Conservation (phyloP, 2,329 filamentous ascomycete genomes). For the Pseudocercospora eumusae region DNA sequence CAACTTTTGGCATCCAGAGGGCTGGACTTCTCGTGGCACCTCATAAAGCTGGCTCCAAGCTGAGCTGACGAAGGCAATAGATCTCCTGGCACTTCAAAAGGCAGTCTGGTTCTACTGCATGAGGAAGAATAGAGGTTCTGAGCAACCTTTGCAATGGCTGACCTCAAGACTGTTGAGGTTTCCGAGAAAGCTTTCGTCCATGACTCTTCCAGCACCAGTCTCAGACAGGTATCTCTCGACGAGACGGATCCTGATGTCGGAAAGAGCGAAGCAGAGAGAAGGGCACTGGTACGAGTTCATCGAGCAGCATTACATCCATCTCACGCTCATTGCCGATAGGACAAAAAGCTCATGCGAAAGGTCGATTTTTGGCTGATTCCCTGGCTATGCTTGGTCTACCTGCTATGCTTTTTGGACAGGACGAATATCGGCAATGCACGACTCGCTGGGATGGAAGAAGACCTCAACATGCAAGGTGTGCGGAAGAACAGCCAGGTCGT, state of each 20-base stretch:
- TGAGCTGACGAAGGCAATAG: not conserved
- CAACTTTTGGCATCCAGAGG: not conserved
- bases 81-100: not conserved
- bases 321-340: slow-evolving; percentile 40
- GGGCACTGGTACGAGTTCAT: slow-evolving; percentile 2
- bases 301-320: not conserved
- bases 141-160: slow-evolving; percentile 9
- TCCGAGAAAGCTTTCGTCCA: slow-evolving; percentile 3
- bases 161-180: slow-evolving; percentile 13
- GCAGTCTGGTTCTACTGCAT: not conserved
- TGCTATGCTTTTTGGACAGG: slow-evolving; percentile 50
- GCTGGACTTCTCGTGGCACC: not conserved
- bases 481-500: too few relatives aligned
- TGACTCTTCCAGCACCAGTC: slow-evolving; percentile 12
- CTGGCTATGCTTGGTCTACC: slow-evolving; percentile 55
- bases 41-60: not conserved
- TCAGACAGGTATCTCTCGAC: slow-evolving; percentile 1
- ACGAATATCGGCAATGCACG: slow-evolving; percentile 59
- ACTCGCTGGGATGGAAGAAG: slow-evolving; percentile 56
- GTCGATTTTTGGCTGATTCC: slow-evolving; percentile 56
- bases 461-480: slow-evolving; percentile 59
- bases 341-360: slow-evolving; percentile 52
- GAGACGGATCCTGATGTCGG: slow-evolving; percentile 19
- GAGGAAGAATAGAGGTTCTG: not conserved
- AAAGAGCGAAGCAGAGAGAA: slow-evolving; percentile 17